These are phyloP conservation scores for Straminergon stramineum DNA, from an alignment of 225 moss, liverwort and hornwort species.

Conservation along the genomic window DNA sequence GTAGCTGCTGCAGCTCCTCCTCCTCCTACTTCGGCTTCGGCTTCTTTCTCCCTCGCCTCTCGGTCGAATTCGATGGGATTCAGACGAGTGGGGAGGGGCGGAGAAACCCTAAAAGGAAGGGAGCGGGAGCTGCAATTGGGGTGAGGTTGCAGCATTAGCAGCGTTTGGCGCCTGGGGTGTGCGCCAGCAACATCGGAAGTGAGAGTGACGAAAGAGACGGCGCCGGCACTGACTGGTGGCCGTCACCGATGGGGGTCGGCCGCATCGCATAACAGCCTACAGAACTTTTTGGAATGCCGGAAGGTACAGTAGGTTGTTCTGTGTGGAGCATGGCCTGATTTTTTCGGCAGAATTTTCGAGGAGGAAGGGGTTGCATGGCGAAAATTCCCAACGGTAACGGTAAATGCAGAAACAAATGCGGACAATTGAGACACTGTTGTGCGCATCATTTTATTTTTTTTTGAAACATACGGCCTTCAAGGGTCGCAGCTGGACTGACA, in stretches of 20 bases:
- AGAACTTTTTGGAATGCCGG: background rate
- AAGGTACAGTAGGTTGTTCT: background rate
- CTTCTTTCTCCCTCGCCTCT: background rate
- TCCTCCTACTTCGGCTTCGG: background rate
- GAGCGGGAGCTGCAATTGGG: background rate
- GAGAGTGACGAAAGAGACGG: background rate
- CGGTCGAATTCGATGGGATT: background rate
- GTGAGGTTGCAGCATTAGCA: background rate
- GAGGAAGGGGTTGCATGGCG: rapidly evolving
- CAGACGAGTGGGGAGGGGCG: background rate
- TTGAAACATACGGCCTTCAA: no score
- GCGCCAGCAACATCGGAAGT: background rate
- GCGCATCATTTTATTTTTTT: background rate
- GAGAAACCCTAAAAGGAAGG: background rate
- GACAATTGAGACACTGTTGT: no score
- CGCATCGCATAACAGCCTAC: background rate
- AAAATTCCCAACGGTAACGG: rapidly evolving
- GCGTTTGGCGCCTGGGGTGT: background rate
- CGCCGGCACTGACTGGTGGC: background rate
- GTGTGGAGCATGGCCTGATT: no score
- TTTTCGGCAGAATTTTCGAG: no score
- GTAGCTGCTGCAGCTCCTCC: background rate
- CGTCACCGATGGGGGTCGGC: background rate
- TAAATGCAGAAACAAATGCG: background rate
- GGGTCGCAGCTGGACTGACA: no score